Percentiles rank a stretch among this genome's conserved stretches.
phyloP scores from a whole-genome alignment of 2,329 filamentous ascomycete species.

The Exophiala oligosperma region DNA sequence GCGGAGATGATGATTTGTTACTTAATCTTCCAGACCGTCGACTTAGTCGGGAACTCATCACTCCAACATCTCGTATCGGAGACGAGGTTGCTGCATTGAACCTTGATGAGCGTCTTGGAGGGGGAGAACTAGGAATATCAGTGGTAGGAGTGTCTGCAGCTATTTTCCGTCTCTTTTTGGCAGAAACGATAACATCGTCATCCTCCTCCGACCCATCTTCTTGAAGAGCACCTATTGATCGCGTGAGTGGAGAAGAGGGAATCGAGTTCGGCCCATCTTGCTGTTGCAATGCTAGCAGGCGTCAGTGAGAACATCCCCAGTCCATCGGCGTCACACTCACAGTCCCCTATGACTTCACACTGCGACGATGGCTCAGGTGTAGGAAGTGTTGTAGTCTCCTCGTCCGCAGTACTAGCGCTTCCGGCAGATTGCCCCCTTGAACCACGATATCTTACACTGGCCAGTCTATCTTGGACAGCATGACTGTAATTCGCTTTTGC shows the following conservation, averaged over 20 bases:
- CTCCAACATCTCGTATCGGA: not conserved
- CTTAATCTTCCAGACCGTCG: slow-evolving; percentile 15
- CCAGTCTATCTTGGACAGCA: slow-evolving; percentile 32
- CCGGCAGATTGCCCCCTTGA: slow-evolving; percentile 5
- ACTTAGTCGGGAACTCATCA: not conserved
- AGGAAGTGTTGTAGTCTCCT: slow-evolving; percentile 4
- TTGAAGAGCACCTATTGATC: not conserved
- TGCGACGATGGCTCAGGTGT: slow-evolving; percentile 29
- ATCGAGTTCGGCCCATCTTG: not conserved
- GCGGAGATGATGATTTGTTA: not conserved
- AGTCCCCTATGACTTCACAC: not conserved
- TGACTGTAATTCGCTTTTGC: slow-evolving; percentile 26
- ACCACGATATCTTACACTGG: slow-evolving; percentile 36
- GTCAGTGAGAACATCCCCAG: not conserved
- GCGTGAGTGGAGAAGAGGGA: slow-evolving; percentile 10
- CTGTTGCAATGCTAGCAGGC: not conserved
- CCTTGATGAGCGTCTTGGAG: slow-evolving; percentile 8
- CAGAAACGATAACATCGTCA: slow-evolving; percentile 22
- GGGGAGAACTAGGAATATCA: not conserved
- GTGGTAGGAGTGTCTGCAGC: not conserved
- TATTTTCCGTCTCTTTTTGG: slow-evolving; percentile 23
- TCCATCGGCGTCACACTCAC: slow-evolving; percentile 2
- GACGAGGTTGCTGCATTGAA: slow-evolving; percentile 8
- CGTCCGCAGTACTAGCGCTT: slow-evolving; percentile 10
- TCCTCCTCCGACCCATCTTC: slow-evolving; percentile 22